Conservation (phyloP, 176 grass and related monocot species). For the Elymus sibiricus region DNA sequence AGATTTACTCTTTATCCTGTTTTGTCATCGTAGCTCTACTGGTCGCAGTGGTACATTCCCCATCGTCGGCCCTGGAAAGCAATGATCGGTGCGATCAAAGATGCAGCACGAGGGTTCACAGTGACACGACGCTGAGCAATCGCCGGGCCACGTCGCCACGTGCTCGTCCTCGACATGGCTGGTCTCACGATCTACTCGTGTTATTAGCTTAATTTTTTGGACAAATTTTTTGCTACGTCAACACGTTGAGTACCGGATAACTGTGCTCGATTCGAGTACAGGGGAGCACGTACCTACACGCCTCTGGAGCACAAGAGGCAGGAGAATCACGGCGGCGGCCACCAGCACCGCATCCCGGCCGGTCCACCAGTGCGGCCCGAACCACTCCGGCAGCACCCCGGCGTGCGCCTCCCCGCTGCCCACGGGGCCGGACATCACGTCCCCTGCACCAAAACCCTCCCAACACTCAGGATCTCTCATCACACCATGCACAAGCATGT, state of each 20-base stretch:
- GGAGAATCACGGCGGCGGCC: constrained; percentile 42
- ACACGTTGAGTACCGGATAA: too few relatives aligned
- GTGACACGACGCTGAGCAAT: background rate
- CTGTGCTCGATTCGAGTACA: background rate
- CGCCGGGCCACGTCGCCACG: background rate
- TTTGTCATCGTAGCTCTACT: background rate
- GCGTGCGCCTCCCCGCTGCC: constrained; percentile 30
- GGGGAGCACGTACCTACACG: constrained; percentile 51
- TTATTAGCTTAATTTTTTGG: too few relatives aligned
- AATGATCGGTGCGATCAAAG: background rate
- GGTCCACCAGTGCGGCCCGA: constrained; percentile 73
- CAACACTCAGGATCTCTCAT: background rate
- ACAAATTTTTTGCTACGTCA: too few relatives aligned
- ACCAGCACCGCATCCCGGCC: constrained; percentile 52
- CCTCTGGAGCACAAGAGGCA: constrained; percentile 55
- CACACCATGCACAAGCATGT: background rate
- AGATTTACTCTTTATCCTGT: too few relatives aligned
- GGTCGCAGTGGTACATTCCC: background rate
- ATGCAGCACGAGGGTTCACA: background rate
- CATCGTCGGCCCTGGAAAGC: background rate
- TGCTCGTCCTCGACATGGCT: background rate
- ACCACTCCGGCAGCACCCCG: constrained; percentile 76
- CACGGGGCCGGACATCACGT: constrained; percentile 58
- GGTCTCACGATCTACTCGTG: too few relatives aligned
- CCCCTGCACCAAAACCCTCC: constrained; percentile 33